phyloP scores from a whole-genome alignment of 805 yeast species.

The Kazachstania kunashirensis region DNA sequence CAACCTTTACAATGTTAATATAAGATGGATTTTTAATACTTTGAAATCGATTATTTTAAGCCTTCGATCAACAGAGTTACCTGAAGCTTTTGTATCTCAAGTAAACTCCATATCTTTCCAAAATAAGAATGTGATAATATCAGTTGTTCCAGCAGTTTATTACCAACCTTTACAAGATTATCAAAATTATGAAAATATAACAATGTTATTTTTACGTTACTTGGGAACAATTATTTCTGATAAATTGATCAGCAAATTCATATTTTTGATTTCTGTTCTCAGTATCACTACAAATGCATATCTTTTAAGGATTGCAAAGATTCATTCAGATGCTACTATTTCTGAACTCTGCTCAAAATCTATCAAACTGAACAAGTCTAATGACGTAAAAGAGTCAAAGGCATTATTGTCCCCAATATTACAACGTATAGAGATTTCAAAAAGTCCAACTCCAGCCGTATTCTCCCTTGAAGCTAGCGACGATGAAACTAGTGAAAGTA shows the following conservation, averaged over 20 bases:
- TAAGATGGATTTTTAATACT: conserved; percentile 42
- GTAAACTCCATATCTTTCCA: conserved; percentile 26
- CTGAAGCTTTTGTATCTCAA: conserved; percentile 27
- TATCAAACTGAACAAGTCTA: neutral
- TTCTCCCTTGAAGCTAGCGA: conserved; percentile 2
- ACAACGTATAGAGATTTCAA: neutral
- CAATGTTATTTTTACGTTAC: conserved; percentile 38
- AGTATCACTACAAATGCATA: conserved; percentile 77
- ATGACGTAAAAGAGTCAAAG: neutral
- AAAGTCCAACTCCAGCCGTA: neutral
- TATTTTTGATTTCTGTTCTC: conserved; percentile 61
- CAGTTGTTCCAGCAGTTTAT: conserved; percentile 46
- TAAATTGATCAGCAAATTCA: conserved; percentile 65
- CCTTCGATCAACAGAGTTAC: conserved; percentile 20
- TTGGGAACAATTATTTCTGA: conserved; percentile 68
- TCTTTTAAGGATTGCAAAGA: conserved; percentile 75
- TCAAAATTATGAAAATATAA: conserved; percentile 6
- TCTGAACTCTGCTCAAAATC: conserved; percentile 19
- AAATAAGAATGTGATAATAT: conserved; percentile 41
- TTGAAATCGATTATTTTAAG: conserved; percentile 1
- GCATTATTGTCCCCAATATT: neutral
- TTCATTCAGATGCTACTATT: conserved; percentile 40
- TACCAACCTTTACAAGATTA: conserved; percentile 39
- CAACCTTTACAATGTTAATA: conserved; percentile 61
- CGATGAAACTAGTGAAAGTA: conserved; percentile 3